Evolutionary conservation across 306 rosid species (phyloP), one percentile per base, ranked within the genome.

Genomic region (Crotalaria pallida): DNA sequence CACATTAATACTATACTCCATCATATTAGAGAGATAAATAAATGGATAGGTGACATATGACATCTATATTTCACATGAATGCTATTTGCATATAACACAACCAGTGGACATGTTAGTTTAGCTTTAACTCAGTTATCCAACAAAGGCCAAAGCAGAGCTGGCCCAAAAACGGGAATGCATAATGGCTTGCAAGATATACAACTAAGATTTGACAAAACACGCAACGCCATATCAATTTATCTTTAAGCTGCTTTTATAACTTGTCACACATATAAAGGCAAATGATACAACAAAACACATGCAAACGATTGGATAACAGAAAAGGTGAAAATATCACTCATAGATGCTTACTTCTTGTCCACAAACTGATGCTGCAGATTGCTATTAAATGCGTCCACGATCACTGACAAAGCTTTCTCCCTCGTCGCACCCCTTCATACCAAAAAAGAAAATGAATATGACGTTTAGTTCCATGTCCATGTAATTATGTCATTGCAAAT

Each of bases 341-440:
- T 36, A 75, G 11, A 24, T 18, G 10, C 96, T 79, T 81, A 88
- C 96, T 88, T 90, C 80, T 86, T 90, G 70, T 90, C 92, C 60
- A 88, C 83, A 43, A 88, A 88, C 63, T 79, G 79, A 78, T 86
- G 82, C 74, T 86, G 96, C 84, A 90, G 2, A 61, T 58, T 77
- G 85, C 73, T 74, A 72, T 61, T 84, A 65, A 90, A 83, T 41
- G 88, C 75, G 26, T 77, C 96, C 26, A 81, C 36, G 41, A 88
- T 86, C 38, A 69, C 6, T n/a, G 77, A 52, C 78, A 88, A 66
- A 49, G 88, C 96, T 11, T 73, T 86, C 79, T 88, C 95, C 74
- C 96, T 86, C 6, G 95, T 86, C 9, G 89, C 48, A 83, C 90
- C 88, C 92, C 96, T 90, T 44, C 58, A 78, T 79, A 67, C 52